These are phyloP conservation scores for Kodamaea leandrae DNA, from an alignment of 805 yeast genomes.

Conservation along the genomic window DNA sequence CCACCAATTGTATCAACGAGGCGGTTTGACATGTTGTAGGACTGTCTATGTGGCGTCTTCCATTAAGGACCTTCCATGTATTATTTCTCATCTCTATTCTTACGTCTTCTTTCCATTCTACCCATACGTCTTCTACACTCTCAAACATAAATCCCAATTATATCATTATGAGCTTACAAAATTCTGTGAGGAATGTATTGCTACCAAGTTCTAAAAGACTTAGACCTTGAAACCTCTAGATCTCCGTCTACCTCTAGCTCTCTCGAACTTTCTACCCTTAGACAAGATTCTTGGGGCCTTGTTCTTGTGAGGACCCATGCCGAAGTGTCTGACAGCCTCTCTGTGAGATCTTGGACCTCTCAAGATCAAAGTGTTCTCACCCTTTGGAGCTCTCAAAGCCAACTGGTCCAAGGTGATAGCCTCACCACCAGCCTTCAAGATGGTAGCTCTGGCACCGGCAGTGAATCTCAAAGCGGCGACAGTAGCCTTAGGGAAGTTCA, in stretches of 20 bases:
- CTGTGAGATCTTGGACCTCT: slow-evolving; percentile 99
- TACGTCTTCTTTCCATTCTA: too few species aligned
- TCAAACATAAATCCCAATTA: too few species aligned
- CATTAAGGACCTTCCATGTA: too few species aligned
- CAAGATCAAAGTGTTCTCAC: slow-evolving; percentile 95
- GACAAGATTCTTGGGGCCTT: slow-evolving; percentile 98
- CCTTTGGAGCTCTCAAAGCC: slow-evolving; percentile 99
- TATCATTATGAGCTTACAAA: too few species aligned
- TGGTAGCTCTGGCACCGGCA: slow-evolving; percentile 97
- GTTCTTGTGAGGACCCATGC: slow-evolving; percentile 99
- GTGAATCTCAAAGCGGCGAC: slow-evolving; percentile 99
- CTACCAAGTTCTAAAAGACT: too few species aligned
- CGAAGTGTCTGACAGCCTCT: slow-evolving; percentile 99
- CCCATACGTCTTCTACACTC: too few species aligned
- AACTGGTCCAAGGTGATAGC: slow-evolving; percentile 98
- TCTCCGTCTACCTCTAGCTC: slow-evolving; percentile 99
- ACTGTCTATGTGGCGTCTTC: too few species aligned
- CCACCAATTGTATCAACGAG: too few species aligned
- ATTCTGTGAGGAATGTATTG: too few species aligned
- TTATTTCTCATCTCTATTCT: too few species aligned
- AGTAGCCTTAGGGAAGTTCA: slow-evolving; percentile 92
- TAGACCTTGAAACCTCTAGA: slow-evolving; percentile 99
- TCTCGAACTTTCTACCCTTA: slow-evolving; percentile 99
- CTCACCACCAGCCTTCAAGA: slow-evolving; percentile 99
- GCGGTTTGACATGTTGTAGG: too few species aligned